These are phyloP conservation scores for Trichomonas vaginalis DNA, from an alignment of 208 protist genomes.

Conservation along the genomic window DNA sequence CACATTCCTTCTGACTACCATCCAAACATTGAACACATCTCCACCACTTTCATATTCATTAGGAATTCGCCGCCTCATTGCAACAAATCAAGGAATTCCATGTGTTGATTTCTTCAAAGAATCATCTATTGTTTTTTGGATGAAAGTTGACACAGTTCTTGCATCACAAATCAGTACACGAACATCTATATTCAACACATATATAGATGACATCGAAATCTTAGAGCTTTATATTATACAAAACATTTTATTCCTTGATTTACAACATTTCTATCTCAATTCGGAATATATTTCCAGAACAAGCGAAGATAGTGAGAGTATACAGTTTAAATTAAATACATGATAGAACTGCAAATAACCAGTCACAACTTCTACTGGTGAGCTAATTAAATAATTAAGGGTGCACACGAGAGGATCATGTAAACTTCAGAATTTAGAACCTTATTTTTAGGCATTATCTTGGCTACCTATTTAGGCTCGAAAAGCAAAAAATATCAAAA, in stretches of 20 bases:
- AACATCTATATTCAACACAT: background rate
- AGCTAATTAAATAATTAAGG: too few relatives aligned
- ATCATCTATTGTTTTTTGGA: background rate
- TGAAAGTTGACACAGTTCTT: background rate
- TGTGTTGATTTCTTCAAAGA: background rate
- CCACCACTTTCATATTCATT: background rate
- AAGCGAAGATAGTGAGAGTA: too few relatives aligned
- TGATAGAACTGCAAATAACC: too few relatives aligned
- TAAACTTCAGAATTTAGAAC: too few relatives aligned
- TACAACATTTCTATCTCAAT: background rate
- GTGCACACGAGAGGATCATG: too few relatives aligned
- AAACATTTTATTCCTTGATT: background rate
- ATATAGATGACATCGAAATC: background rate
- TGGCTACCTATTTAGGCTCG: too few relatives aligned
- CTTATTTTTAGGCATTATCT: too few relatives aligned
- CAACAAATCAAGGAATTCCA: background rate
- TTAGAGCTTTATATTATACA: background rate
- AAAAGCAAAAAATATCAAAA: too few relatives aligned
- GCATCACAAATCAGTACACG: background rate
- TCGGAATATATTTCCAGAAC: too few relatives aligned
- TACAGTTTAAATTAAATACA: too few relatives aligned
- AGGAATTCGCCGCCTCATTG: background rate
- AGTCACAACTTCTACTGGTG: too few relatives aligned
- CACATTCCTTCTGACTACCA: background rate
- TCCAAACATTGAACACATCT: background rate